These are phyloP conservation scores for Penicillium ochrochloron DNA, from an alignment of 495 filamentous ascomycete species.

Conservation along the genomic window DNA sequence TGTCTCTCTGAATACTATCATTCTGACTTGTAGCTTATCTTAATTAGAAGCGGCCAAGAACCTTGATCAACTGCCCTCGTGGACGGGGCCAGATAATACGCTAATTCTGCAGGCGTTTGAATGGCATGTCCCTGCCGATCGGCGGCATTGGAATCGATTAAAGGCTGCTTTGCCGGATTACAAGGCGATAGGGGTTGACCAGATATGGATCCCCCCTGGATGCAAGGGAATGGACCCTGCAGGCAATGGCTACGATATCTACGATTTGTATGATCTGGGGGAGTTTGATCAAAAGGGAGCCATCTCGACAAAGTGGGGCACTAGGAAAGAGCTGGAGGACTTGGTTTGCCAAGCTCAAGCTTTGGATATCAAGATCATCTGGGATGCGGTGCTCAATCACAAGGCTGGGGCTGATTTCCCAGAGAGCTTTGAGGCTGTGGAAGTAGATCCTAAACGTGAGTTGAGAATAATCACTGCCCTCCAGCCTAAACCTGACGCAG, in stretches of 20 bases:
- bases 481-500: not conserved
- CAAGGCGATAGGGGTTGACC: constrained; percentile 64
- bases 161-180: constrained; percentile 56
- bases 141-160: constrained; percentile 67
- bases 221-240: constrained; percentile 68
- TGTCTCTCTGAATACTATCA: not conserved
- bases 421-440: constrained; percentile 62
- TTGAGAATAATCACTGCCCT: not conserved
- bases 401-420: constrained; percentile 70
- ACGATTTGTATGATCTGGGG: constrained; percentile 76
- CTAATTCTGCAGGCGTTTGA: constrained; percentile 76
- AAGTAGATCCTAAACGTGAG: constrained; percentile 61
- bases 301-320: constrained; percentile 73
- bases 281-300: constrained; percentile 76
- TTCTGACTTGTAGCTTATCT: not conserved
- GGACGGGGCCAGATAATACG: constrained; percentile 52
- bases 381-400: constrained; percentile 79
- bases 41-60: constrained; percentile 32
- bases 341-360: constrained; percentile 55
- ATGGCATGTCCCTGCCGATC: constrained; percentile 72
- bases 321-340: constrained; percentile 62
- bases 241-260: constrained; percentile 78
- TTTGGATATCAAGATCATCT: constrained; percentile 64
- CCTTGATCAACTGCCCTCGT: constrained; percentile 40
- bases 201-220: constrained; percentile 74